Conservation (phyloP, 163 green algal genomes). For the Volvox carteri region DNA sequence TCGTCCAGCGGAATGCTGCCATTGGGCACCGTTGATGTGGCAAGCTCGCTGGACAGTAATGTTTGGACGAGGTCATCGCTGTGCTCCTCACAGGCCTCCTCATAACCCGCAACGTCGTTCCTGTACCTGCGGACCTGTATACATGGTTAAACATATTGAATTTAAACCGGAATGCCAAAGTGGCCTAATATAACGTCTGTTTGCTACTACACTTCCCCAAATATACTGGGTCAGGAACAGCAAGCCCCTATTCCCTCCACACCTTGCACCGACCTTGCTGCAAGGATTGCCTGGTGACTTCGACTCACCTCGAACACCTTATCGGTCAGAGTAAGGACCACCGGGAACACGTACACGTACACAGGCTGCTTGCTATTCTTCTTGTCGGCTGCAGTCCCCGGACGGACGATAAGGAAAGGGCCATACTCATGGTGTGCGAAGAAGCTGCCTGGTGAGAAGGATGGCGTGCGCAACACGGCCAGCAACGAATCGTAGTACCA, state of each 20-base stretch:
- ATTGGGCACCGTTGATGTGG: neutral
- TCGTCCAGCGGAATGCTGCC: neutral
- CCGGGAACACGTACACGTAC: neutral
- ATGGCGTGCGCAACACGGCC: neutral
- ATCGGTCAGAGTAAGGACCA: neutral
- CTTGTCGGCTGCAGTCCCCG: neutral
- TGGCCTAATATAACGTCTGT: neutral
- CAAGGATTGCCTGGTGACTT: neutral
- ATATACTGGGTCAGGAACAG: no score
- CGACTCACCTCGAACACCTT: neutral
- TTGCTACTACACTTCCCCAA: no score
- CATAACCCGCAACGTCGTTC: neutral
- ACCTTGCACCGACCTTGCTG: no score
- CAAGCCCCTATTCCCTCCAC: neutral
- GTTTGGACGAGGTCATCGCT: neutral
- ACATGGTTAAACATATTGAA: neutral
- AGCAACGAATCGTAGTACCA: neutral
- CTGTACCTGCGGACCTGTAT: neutral
- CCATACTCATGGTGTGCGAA: neutral
- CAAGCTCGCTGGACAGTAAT: neutral
- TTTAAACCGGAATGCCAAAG: neutral
- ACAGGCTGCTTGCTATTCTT: neutral
- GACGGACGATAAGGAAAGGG: neutral
- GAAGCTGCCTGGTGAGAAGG: neutral
- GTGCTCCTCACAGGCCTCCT: neutral